Evolutionary conservation across 2,329 filamentous ascomycete genomes (phyloP).

Genomic region (Aureobasidium sp.): DNA sequence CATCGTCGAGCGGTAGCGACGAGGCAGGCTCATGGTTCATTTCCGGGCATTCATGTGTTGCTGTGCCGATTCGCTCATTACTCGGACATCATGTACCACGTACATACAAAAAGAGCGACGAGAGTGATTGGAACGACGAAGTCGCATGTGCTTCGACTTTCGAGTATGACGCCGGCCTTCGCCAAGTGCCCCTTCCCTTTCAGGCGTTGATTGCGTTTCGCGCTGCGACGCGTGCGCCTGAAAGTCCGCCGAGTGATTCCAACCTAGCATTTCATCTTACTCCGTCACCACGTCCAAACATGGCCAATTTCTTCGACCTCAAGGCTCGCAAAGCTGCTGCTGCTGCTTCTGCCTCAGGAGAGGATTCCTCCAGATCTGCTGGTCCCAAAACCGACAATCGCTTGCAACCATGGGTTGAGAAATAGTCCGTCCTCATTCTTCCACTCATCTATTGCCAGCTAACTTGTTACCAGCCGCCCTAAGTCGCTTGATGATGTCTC

Average conservation of each 20-base stretch:
- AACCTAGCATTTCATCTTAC: not conserved
- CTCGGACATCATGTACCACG: not conserved
- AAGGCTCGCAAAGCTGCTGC: constrained; percentile 72
- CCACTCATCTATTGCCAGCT: not conserved
- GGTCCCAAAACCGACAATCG: constrained; percentile 56
- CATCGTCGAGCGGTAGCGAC: constrained; percentile 12
- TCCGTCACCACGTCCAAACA: constrained; percentile 31
- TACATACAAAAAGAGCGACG: not conserved
- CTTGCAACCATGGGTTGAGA: constrained; percentile 94
- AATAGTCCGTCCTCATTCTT: constrained; percentile 62
- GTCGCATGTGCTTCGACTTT: not conserved
- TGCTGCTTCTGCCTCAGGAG: constrained; percentile 56
- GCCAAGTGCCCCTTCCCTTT: not conserved
- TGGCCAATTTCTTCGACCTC: constrained; percentile 93
- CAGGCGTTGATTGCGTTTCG: not conserved
- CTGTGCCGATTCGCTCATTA: not conserved
- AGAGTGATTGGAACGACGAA: not conserved
- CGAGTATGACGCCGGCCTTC: not conserved
- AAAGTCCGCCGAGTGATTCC: not conserved
- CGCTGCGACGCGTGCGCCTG: not conserved
- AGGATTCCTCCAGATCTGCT: constrained; percentile 61
- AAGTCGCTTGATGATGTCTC: constrained; percentile 92
- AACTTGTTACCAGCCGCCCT: constrained; percentile 59
- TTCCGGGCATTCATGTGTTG: constrained; percentile 18
- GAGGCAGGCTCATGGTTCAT: constrained; percentile 32